Conservation (phyloP, 768 basidiomycete species). For the Tulasnella sp. region DNA sequence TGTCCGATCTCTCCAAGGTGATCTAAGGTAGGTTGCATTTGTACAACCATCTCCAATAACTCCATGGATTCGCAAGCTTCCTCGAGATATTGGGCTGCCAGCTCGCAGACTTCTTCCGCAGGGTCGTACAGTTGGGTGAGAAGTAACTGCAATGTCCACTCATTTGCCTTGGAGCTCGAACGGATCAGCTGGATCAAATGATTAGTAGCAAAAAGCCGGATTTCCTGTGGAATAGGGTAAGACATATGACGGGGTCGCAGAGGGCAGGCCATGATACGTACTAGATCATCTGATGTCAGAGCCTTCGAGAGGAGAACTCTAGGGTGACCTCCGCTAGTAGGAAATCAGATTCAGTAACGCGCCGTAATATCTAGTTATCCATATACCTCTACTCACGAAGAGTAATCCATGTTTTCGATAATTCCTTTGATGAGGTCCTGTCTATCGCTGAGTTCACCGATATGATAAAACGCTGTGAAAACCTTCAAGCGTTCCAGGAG, state of each 20-base stretch:
- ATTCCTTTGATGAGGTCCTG: constrained; percentile 89
- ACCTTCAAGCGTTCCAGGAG: constrained; percentile 84
- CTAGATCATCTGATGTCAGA: constrained; percentile 86
- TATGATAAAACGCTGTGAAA: constrained; percentile 92
- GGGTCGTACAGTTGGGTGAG: constrained; percentile 96
- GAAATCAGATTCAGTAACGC: background rate
- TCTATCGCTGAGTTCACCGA: constrained; percentile 80
- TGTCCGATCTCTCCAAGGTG: constrained; percentile 91
- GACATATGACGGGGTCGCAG: background rate
- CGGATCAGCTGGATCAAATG: constrained; percentile 77
- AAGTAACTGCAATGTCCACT: constrained; percentile 85
- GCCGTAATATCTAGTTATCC: background rate
- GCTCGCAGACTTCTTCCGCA: constrained; percentile 76
- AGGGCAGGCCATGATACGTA: constrained; percentile 25
- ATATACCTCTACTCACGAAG: constrained; percentile 46
- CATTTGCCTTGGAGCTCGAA: constrained; percentile 47
- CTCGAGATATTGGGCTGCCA: constrained; percentile 81
- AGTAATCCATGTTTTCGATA: constrained; percentile 86
- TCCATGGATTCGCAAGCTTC: constrained; percentile 80
- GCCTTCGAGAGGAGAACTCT: constrained; percentile 91
- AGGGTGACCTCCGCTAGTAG: constrained; percentile 77
- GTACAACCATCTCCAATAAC: constrained; percentile 79
- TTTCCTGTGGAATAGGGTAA: constrained; percentile 42
- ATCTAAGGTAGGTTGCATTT: constrained; percentile 90
- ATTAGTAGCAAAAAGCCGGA: constrained; percentile 78